Percentiles rank a stretch among this genome's conserved stretches.
These are phyloP conservation scores for Cladosporium cucumerinum DNA, from an alignment of 2,329 filamentous ascomycete genomes.

Conservation along the genomic window DNA sequence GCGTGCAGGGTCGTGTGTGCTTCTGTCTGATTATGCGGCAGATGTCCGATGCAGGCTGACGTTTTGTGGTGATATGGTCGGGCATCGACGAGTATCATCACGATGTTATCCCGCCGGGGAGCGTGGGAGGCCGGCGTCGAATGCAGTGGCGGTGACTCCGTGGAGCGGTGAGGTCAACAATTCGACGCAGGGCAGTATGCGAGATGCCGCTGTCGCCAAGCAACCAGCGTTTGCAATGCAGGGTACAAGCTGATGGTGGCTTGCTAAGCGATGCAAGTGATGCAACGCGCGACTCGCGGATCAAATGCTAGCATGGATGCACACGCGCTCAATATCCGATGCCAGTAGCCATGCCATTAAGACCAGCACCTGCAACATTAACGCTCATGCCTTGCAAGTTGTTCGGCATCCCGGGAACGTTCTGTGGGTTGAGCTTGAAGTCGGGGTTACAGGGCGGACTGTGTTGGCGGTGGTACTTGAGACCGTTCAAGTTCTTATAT, in stretches of 20 bases:
- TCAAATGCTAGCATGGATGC: conserved; percentile 12
- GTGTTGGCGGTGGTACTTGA: conserved; percentile 79
- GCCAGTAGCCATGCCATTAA: conserved; percentile 48
- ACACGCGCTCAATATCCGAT: conserved; percentile 28
- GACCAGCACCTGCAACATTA: conserved; percentile 51
- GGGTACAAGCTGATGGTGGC: conserved; percentile 17
- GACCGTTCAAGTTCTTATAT: conserved; percentile 97
- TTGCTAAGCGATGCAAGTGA: background rate
- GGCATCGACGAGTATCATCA: background rate
- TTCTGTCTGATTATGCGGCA: background rate
- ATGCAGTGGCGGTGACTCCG: conserved; percentile 12
- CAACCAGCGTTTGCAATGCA: conserved; percentile 21
- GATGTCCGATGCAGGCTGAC: background rate
- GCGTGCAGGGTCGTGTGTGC: conserved; percentile 3
- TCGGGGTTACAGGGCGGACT: conserved; percentile 89
- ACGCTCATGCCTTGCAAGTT: conserved; percentile 45
- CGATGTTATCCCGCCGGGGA: conserved; percentile 1
- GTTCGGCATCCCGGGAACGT: conserved; percentile 33
- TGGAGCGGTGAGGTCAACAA: conserved; percentile 9
- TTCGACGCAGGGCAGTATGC: conserved; percentile 4
- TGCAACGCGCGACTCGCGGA: conserved; percentile 10
- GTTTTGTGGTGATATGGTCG: conserved; percentile 1
- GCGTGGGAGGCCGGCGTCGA: background rate
- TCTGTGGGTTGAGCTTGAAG: conserved; percentile 51
- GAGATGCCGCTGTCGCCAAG: conserved; percentile 14